phyloP scores from a whole-genome alignment of 371 early-diverging fungal genomes.

The Rhizopus stolonifer region DNA sequence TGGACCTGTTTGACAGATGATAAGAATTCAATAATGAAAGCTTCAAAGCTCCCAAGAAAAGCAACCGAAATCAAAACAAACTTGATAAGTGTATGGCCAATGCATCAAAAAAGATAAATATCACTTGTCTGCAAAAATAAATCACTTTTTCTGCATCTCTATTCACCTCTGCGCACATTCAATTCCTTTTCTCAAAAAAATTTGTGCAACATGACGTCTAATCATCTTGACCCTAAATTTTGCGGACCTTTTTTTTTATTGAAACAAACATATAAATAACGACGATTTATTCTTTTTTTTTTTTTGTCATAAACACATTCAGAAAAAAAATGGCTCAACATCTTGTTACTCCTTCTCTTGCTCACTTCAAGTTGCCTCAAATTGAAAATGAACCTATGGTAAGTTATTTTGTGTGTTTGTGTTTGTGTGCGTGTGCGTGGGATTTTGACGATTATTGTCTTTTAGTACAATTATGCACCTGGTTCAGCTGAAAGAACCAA shows the following conservation, averaged over 20 bases:
- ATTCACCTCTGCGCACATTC: too few relatives aligned
- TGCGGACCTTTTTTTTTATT: background rate
- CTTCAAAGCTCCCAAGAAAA: background rate
- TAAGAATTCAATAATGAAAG: background rate
- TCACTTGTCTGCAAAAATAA: too few relatives aligned
- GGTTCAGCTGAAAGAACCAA: conserved; percentile 76
- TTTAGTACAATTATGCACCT: conserved; percentile 74
- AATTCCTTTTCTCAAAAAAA: too few relatives aligned
- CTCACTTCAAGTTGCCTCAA: conserved; percentile 77
- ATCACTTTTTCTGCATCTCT: too few relatives aligned
- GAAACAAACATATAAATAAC: too few relatives aligned
- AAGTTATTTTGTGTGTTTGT: conserved; percentile 18
- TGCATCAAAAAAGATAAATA: background rate
- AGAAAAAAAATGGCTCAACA: conserved; percentile 11
- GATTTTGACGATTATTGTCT: too few relatives aligned
- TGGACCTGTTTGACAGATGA: conserved; percentile 24
- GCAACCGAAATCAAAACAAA: background rate
- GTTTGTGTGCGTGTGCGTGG: too few relatives aligned
- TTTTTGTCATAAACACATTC: background rate
- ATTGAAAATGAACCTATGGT: conserved; percentile 91
- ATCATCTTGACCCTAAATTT: too few relatives aligned
- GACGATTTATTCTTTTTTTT: conserved; percentile 1
- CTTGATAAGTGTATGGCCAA: background rate
- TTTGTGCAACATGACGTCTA: too few relatives aligned
- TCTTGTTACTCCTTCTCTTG: conserved; percentile 55